A percentile compares a stretch with the other conserved stretches of the same genome.
Evolutionary conservation across 495 filamentous ascomycete genomes (phyloP).

Genomic region (Aspergillus asperescens): DNA sequence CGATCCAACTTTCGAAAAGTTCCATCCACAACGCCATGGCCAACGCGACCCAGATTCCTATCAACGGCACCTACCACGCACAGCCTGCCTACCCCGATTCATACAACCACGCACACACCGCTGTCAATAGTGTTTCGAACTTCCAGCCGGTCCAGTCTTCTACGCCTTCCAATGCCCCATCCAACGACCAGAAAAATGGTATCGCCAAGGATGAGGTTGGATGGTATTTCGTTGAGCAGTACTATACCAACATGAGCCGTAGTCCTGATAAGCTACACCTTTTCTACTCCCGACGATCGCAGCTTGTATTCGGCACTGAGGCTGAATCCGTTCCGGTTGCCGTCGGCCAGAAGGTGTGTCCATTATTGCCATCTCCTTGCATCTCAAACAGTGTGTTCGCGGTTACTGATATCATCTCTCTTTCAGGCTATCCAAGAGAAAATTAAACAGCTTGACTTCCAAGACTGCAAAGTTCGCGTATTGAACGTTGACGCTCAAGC

Average conservation of each 20-base stretch:
- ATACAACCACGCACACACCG: conserved; percentile 33
- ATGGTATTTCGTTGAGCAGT: conserved; percentile 99
- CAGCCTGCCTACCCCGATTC: conserved; percentile 40
- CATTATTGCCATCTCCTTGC: background rate
- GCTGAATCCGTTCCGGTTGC: conserved; percentile 78
- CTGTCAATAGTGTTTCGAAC: conserved; percentile 36
- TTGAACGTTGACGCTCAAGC: conserved; percentile 96
- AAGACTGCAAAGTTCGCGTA: conserved; percentile 97
- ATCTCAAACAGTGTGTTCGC: background rate
- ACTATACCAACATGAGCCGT: conserved; percentile 95
- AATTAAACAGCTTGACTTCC: conserved; percentile 86
- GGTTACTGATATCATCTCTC: conserved; percentile 4
- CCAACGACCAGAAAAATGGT: conserved; percentile 40
- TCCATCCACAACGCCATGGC: conserved; percentile 33
- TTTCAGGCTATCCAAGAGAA: conserved; percentile 82
- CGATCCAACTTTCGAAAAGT: conserved; percentile 17
- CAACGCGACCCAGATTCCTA: conserved; percentile 40
- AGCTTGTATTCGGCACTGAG: conserved; percentile 79
- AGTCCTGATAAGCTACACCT: conserved; percentile 87
- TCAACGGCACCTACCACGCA: conserved; percentile 44
- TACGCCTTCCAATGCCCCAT: conserved; percentile 39
- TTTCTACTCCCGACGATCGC: conserved; percentile 78
- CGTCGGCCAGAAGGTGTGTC: conserved; percentile 76
- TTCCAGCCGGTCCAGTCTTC: conserved; percentile 44
- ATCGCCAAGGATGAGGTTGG: conserved; percentile 82